Evolutionary conservation across 768 basidiomycete genomes (phyloP).

Genomic region (Mycena galopus): DNA sequence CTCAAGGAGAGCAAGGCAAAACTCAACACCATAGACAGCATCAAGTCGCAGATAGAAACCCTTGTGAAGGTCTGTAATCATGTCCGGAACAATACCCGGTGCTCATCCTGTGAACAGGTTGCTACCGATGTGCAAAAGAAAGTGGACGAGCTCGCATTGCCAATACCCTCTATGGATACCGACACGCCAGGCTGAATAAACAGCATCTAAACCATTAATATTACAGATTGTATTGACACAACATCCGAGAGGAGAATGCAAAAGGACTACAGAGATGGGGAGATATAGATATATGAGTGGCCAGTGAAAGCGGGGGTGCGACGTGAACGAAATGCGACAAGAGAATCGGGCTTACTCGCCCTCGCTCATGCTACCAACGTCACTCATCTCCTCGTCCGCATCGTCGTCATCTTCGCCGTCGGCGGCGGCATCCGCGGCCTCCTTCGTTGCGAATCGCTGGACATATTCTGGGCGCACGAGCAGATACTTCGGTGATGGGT

Average conservation of each 20-base stretch:
- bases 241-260: constrained; percentile 35
- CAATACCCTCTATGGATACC: constrained; percentile 46
- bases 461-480: constrained; percentile 82
- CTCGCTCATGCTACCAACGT: constrained; percentile 86
- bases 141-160: constrained; percentile 74
- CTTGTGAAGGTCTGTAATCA: constrained; percentile 72
- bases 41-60: constrained; percentile 82
- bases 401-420: constrained; percentile 74
- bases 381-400: constrained; percentile 90
- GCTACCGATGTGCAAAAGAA: constrained; percentile 83
- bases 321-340: constrained; percentile 23
- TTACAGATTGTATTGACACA: constrained; percentile 36
- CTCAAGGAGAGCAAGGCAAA: constrained; percentile 86
- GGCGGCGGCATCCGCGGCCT: constrained; percentile 83
- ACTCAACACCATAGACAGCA: constrained; percentile 76
- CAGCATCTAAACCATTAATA: constrained; percentile 35
- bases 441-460: constrained; percentile 93
- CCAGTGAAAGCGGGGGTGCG: constrained; percentile 17
- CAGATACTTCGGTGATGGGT: not conserved
- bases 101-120: constrained; percentile 57
- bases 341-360: constrained; percentile 58
- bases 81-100: constrained; percentile 24
- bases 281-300: constrained; percentile 24
- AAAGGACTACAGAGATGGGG: constrained; percentile 33
- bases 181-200: constrained; percentile 21